These are phyloP conservation scores for Pulveroboletus sp. DNA, from an alignment of 768 basidiomycete genomes.

Conservation along the genomic window DNA sequence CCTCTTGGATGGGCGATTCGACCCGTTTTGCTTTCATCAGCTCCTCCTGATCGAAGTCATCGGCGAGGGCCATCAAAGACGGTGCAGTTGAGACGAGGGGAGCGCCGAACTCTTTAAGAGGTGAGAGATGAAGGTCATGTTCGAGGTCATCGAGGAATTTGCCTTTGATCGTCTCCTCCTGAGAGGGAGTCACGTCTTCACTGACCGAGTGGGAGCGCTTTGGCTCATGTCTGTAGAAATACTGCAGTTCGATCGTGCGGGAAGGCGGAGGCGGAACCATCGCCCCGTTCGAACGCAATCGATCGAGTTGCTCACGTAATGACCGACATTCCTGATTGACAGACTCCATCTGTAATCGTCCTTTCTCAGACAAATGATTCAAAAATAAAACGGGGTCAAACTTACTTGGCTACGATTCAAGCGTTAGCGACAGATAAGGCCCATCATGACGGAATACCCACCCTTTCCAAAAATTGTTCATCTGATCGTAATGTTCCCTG, in stretches of 20 bases:
- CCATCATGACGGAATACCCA: constrained; percentile 21
- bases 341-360: constrained; percentile 19
- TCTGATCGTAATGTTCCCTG: constrained; percentile 47
- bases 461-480: constrained; percentile 41
- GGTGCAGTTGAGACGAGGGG: constrained; percentile 28
- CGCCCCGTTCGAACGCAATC: constrained; percentile 16
- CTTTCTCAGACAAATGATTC: constrained; percentile 7
- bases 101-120: constrained; percentile 24
- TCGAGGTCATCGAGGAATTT: constrained; percentile 27
- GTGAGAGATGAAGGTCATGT: constrained; percentile 29
- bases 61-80: constrained; percentile 28
- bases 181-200: constrained; percentile 12
- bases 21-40: constrained; percentile 16
- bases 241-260: constrained; percentile 21
- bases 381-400: constrained; percentile 13
- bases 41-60: constrained; percentile 29
- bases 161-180: constrained; percentile 17
- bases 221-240: constrained; percentile 19
- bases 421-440: constrained; percentile 19
- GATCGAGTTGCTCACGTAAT: constrained; percentile 27
- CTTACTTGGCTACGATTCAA: constrained; percentile 33
- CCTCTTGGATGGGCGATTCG: constrained; percentile 22
- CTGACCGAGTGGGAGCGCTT: constrained; percentile 20
- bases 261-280: constrained; percentile 3
- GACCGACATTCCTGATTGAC: constrained; percentile 23